Percentiles rank a stretch among this genome's conserved stretches.
Conservation (phyloP, 805 yeast genomes). For the Spathaspora girioi region DNA sequence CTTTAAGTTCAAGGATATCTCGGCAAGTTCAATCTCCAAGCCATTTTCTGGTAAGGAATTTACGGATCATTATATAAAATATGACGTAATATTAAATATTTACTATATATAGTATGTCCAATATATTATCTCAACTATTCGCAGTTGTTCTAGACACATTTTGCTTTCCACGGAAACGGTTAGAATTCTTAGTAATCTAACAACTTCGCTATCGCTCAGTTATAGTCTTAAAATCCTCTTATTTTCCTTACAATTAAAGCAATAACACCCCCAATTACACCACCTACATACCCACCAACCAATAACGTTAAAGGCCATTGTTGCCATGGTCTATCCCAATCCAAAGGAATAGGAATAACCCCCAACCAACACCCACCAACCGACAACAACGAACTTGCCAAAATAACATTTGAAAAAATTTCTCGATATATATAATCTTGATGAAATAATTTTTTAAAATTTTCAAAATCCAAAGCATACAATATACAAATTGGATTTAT, state of each 20-base stretch:
- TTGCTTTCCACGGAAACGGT: too few species aligned
- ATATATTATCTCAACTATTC: too few species aligned
- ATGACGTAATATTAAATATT: background rate
- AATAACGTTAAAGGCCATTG: constrained; percentile 89
- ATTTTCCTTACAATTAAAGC: constrained; percentile 4
- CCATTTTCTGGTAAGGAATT: background rate
- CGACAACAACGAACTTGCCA: constrained; percentile 23
- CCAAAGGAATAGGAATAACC: constrained; percentile 89
- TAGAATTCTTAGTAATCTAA: too few species aligned
- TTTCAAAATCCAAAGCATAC: constrained; percentile 48
- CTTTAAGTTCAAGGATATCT: too few species aligned
- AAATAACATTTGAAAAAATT: constrained; percentile 23
- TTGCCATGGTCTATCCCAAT: constrained; percentile 99
- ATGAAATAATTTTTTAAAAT: constrained; percentile 20
- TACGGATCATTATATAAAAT: background rate
- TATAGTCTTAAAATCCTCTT: background rate
- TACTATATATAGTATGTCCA: too few species aligned
- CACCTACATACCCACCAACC: constrained; percentile 75
- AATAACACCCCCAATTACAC: constrained; percentile 50
- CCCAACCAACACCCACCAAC: constrained; percentile 85
- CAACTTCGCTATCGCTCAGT: too few species aligned
- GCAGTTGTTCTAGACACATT: too few species aligned
- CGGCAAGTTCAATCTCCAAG: background rate
- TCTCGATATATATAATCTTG: constrained; percentile 16
- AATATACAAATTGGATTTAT: constrained; percentile 61